A percentile compares a stretch with the other conserved stretches of the same genome.
phyloP scores from a whole-genome alignment of 1,284 basidiomycete species.

The Pseudozyma pruni region DNA sequence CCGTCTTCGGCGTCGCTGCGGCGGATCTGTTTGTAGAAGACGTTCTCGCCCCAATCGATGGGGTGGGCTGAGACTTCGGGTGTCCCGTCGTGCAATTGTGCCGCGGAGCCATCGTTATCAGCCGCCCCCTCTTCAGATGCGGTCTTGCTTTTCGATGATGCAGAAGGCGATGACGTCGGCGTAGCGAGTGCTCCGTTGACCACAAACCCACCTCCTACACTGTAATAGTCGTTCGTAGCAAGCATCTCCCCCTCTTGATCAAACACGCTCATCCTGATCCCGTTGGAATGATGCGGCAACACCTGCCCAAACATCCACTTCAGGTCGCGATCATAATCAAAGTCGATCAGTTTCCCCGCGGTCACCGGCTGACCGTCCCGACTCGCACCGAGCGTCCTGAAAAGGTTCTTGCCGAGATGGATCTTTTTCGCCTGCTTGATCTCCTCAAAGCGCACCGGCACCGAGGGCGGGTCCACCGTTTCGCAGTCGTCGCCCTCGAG shows the following conservation, averaged over 20 bases:
- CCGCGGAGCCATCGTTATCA: background rate
- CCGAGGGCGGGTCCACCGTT: slow-evolving; percentile 84
- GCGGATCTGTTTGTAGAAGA: slow-evolving; percentile 96
- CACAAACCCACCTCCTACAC: slow-evolving; percentile 65
- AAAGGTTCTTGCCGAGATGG: slow-evolving; percentile 73
- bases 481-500: slow-evolving; percentile 78
- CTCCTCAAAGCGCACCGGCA: slow-evolving; percentile 74
- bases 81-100: slow-evolving; percentile 11
- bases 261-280: slow-evolving; percentile 91
- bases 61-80: slow-evolving; percentile 47
- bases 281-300: slow-evolving; percentile 70
- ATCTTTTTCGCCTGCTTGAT: slow-evolving; percentile 78
- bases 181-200: slow-evolving; percentile 64
- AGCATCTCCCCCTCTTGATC: slow-evolving; percentile 82
- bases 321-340: slow-evolving; percentile 89
- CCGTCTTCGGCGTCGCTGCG: slow-evolving; percentile 81
- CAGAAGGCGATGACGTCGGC: slow-evolving; percentile 7
- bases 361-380: slow-evolving; percentile 3
- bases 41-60: slow-evolving; percentile 82
- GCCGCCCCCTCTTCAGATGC: background rate
- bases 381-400: slow-evolving; percentile 27
- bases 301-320: slow-evolving; percentile 83
- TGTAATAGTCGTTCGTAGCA: slow-evolving; percentile 93
- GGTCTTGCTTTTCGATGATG: too few species aligned
- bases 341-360: slow-evolving; percentile 72